Percentiles rank a stretch among this genome's conserved stretches.
These are phyloP conservation scores for Sporothrix curviconia DNA, from an alignment of 2,329 filamentous ascomycete species.

Conservation along the genomic window DNA sequence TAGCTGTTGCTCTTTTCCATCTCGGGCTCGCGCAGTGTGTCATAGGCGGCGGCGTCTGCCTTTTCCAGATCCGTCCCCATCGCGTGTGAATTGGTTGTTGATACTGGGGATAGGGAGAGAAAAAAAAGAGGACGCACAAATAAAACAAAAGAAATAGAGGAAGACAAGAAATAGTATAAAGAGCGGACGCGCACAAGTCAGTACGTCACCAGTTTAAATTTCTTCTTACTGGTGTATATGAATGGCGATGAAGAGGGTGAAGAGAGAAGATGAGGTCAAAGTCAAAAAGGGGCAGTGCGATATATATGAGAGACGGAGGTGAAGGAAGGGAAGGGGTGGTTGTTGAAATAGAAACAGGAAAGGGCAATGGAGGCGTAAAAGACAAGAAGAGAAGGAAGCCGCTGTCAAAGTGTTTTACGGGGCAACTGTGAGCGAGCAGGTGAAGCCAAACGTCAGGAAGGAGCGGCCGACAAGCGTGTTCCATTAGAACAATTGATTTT, in stretches of 20 bases:
- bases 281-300: not conserved
- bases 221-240: no score
- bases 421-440: no score
- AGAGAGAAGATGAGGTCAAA: not conserved
- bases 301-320: not conserved
- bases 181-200: no score
- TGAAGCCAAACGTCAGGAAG: not conserved
- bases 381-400: not conserved
- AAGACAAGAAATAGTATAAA: no score
- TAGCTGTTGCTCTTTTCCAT: not conserved
- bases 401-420: no score
- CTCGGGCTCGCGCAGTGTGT: not conserved
- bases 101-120: not conserved
- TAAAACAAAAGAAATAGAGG: not conserved
- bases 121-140: not conserved
- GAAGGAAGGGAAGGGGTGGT: not conserved
- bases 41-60: not conserved
- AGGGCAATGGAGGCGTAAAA: not conserved
- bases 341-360: not conserved
- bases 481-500: no score
- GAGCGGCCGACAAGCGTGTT: not conserved
- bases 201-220: no score
- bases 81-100: not conserved
- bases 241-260: not conserved
- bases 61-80: constrained; percentile 4